Conservation (phyloP, 1,284 basidiomycete species). For the Schizophyllum commune region DNA sequence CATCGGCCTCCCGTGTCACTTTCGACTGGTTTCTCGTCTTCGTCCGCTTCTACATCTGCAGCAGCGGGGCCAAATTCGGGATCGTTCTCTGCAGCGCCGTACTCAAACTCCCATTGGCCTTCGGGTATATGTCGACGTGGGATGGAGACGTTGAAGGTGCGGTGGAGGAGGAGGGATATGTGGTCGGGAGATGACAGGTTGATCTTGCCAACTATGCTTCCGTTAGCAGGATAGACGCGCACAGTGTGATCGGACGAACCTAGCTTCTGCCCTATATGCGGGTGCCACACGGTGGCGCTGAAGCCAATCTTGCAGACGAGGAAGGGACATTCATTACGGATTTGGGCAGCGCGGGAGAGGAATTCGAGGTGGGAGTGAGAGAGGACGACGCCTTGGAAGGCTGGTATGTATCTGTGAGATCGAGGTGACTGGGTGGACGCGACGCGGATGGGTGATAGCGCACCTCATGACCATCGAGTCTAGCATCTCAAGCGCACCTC, state of each 20-base stretch:
- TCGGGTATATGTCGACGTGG: conserved; percentile 85
- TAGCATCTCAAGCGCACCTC: conserved; percentile 80
- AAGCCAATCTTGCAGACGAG: conserved; percentile 73
- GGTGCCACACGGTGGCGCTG: conserved; percentile 86
- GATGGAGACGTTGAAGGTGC: conserved; percentile 96
- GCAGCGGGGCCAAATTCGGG: conserved; percentile 52
- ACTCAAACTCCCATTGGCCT: conserved; percentile 83
- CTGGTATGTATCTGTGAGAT: conserved; percentile 73
- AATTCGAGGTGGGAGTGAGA: conserved; percentile 79
- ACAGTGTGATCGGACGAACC: conserved; percentile 40
- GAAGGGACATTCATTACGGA: conserved; percentile 76
- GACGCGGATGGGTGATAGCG: conserved; percentile 18
- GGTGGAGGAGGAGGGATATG: conserved; percentile 86
- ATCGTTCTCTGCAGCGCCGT: conserved; percentile 71
- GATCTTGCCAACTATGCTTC: conserved; percentile 67
- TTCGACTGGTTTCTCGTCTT: conserved; percentile 18
- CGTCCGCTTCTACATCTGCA: conserved; percentile 21
- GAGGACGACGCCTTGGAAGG: conserved; percentile 82
- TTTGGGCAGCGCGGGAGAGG: conserved; percentile 47
- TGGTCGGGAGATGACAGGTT: conserved; percentile 93
- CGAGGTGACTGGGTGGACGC: neutral
- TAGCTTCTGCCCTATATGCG: conserved; percentile 77
- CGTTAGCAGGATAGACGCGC: conserved; percentile 8
- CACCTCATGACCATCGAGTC: conserved; percentile 94
- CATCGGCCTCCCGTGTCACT: conserved; percentile 64